Evolutionary conservation across 2,329 filamentous ascomycete genomes (phyloP).

Genomic region (Aspergillus tanneri): DNA sequence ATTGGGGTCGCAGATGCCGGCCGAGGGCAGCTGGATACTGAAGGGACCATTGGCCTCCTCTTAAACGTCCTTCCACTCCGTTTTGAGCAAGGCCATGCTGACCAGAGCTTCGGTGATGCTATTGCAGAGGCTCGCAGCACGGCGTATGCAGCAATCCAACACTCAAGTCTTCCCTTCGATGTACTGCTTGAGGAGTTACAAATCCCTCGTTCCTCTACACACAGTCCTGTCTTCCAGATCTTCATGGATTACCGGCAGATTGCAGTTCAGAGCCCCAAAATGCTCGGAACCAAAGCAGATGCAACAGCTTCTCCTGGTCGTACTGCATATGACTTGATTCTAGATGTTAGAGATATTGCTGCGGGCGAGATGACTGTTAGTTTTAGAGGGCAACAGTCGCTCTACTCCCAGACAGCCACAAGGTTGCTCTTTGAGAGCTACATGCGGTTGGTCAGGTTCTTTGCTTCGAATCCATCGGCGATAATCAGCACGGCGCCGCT

Average conservation of each 20-base stretch:
- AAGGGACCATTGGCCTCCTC: slow-evolving; percentile 46
- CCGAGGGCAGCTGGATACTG: slow-evolving; percentile 32
- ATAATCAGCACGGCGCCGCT: no score
- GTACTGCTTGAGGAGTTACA: slow-evolving; percentile 47
- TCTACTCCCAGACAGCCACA: no score
- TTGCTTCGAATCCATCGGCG: no score
- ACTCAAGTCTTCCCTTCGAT: slow-evolving; percentile 52
- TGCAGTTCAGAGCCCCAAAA: neutral
- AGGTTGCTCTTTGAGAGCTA: no score
- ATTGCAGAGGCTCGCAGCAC: slow-evolving; percentile 27
- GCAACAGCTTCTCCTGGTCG: no score
- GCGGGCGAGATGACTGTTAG: no score
- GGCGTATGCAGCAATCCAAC: slow-evolving; percentile 39
- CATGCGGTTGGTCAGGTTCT: no score
- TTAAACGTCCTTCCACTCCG: slow-evolving; percentile 52
- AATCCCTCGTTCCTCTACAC: slow-evolving; percentile 38
- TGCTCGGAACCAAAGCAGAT: no score
- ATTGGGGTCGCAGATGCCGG: slow-evolving; percentile 53
- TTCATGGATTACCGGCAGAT: slow-evolving; percentile 50
- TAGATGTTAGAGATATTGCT: no score
- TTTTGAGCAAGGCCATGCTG: slow-evolving; percentile 27
- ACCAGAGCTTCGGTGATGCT: slow-evolving; percentile 18
- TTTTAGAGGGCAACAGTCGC: no score
- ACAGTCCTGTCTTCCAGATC: slow-evolving; percentile 53
- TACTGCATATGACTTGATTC: no score